Base-by-base conservation (phyloP, 2,329 filamentous ascomycete species). In the Penicillium sp. region DNA sequence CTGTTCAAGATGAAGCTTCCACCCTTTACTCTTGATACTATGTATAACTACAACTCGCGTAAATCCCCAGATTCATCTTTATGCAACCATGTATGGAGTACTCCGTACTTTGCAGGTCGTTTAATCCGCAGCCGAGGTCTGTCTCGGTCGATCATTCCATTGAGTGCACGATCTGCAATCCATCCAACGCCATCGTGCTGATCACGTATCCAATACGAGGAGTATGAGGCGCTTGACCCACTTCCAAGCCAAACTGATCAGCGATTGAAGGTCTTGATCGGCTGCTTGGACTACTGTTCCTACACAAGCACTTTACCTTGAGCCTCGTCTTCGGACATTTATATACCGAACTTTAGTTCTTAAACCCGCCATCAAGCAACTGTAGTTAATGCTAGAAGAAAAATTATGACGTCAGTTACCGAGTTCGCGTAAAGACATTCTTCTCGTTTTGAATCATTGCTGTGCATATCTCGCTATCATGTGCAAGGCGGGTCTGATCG, bases 401-500 rank as follows among this genome's bases (percentile, higher is more conserved):
- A 30, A 12, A 3, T 22, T 16, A n/a, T 31, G 8, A 31, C 12
- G 17, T 38, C 17, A 49, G 12, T 12, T 17, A 38, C 35, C 19
- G 35, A 30, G 8, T 17, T 40, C 17, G 17, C 12, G 9, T 11
- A n/a, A 16, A 22, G 12, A 16, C 9, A 30, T 28, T n/a, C 3
- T 37, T 31, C n/a, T 19, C 7, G 9, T 26, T 35, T 26, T 14
- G 31, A 35, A 35, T 31, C 12, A 14, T 14, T 28, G 35, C 8
- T n/a, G 35, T 26, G 19, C 14, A 36, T 28, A 25, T 44, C 22
- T 19, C 8, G 11, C 30, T 51, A 7, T n/a, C 42, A 53, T 53
- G 42, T 53, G 50, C 45, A 52, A 53, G 43, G 50, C 30, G 42
- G 50, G 50, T 53, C 42, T 48, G 42, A 46, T 53, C 41, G 42